Evolutionary conservation across 116 monocot species (phyloP).

Genomic region (Zostera marina): DNA sequence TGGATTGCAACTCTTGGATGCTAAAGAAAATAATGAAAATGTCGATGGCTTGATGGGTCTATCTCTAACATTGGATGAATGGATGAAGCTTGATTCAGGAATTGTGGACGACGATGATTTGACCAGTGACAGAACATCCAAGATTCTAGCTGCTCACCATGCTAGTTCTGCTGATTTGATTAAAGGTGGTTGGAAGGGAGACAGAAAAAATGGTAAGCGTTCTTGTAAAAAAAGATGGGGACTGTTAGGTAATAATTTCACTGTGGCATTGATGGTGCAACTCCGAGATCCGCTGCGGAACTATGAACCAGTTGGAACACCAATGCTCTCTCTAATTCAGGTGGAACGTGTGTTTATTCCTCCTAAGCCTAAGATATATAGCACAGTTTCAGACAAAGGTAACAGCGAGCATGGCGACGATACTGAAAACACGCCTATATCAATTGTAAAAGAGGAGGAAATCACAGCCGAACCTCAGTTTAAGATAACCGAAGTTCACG

Average conservation of each 20-base stretch:
- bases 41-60: conserved; percentile 88
- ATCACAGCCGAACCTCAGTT: conserved; percentile 44
- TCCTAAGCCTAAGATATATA: conserved; percentile 34
- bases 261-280: conserved; percentile 63
- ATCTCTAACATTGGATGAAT: conserved; percentile 75
- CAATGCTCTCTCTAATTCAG: conserved; percentile 55
- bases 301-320: conserved; percentile 48
- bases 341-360: conserved; percentile 47
- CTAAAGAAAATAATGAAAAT: conserved; percentile 41
- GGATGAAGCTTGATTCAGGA: conserved; percentile 89
- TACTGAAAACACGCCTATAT: conserved; percentile 17
- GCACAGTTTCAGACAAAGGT: conserved; percentile 24
- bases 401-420: conserved; percentile 22
- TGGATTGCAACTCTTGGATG: conserved; percentile 64
- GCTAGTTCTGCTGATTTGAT: conserved; percentile 43
- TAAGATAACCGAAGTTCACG: conserved; percentile 82
- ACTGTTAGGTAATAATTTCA: conserved; percentile 50
- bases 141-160: conserved; percentile 88
- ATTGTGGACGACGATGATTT: conserved; percentile 60
- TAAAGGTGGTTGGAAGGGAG: conserved; percentile 28
- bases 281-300: conserved; percentile 48
- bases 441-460: conserved; percentile 23
- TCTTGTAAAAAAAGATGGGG: conserved; percentile 66
- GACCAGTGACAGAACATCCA: conserved; percentile 64
- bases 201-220: conserved; percentile 33